Evolutionary conservation across 176 grass and related monocot species (phyloP).

Genomic region (Musa troglodytarum): DNA sequence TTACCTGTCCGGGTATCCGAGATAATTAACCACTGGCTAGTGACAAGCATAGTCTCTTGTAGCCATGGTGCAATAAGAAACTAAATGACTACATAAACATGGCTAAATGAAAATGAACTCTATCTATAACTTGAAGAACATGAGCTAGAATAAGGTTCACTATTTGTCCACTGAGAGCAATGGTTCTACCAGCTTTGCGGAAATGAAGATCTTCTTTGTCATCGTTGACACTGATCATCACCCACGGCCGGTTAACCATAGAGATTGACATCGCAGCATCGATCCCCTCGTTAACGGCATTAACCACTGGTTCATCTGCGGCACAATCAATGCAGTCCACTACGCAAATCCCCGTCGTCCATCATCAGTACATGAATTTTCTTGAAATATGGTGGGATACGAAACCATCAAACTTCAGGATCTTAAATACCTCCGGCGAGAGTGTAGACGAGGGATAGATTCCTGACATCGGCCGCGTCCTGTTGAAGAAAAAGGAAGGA

Average conservation of each 20-base stretch:
- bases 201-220: slow-evolving; percentile 89
- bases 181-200: slow-evolving; percentile 68
- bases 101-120: neutral
- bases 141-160: neutral
- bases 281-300: slow-evolving; percentile 86
- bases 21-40: neutral
- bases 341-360: slow-evolving; percentile 22
- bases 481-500: slow-evolving; percentile 11
- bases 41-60: neutral
- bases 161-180: neutral
- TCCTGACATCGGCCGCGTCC: slow-evolving; percentile 78
- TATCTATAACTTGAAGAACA: neutral
- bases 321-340: slow-evolving; percentile 98
- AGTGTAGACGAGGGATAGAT: slow-evolving; percentile 82
- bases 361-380: neutral
- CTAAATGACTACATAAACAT: neutral
- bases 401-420: too few relatives aligned
- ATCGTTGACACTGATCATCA: slow-evolving; percentile 93
- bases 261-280: slow-evolving; percentile 55
- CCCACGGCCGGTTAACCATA: slow-evolving; percentile 55
- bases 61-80: neutral
- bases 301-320: slow-evolving; percentile 68
- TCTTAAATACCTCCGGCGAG: slow-evolving; percentile 58
- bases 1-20: neutral
- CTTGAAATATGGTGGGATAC: neutral